phyloP scores from a whole-genome alignment of 1,284 basidiomycete genomes.

The Pseudozyma thailandica region DNA sequence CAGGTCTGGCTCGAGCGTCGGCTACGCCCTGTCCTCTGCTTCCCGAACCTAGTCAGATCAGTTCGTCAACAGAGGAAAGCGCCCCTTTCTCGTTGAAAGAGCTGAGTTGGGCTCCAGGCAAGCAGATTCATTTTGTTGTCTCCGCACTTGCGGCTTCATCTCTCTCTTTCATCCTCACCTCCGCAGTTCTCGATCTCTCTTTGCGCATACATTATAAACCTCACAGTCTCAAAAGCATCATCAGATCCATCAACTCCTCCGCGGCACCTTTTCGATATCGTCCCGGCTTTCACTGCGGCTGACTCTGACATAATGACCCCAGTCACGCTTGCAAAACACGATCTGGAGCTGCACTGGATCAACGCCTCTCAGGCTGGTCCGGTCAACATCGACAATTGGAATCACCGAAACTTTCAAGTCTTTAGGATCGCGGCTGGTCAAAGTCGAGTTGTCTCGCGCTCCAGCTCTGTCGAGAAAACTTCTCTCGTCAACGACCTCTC shows the following conservation, averaged over 20 bases:
- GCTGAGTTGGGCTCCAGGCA: too few relatives aligned
- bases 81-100: too few relatives aligned
- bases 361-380: conserved; percentile 30
- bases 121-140: too few relatives aligned
- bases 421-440: conserved; percentile 11
- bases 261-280: neutral
- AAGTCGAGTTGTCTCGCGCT: conserved; percentile 19
- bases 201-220: too few relatives aligned
- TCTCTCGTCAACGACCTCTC: conserved; percentile 36
- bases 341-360: conserved; percentile 35
- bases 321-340: neutral
- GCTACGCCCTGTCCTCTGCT: conserved; percentile 4
- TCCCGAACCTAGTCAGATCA: neutral
- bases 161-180: too few relatives aligned
- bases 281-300: neutral
- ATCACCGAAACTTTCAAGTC: conserved; percentile 2
- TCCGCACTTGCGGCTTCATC: too few relatives aligned
- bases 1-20: conserved; percentile 12
- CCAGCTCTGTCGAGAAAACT: neutral
- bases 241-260: too few relatives aligned
- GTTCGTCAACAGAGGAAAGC: too few relatives aligned
- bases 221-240: too few relatives aligned
- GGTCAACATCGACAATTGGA: neutral
- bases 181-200: too few relatives aligned
- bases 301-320: neutral